Evolutionary conservation across 2,329 filamentous ascomycete genomes (phyloP), one percentile per base, ranked within the genome.

Genomic region (Cladobotryum mycophilum): DNA sequence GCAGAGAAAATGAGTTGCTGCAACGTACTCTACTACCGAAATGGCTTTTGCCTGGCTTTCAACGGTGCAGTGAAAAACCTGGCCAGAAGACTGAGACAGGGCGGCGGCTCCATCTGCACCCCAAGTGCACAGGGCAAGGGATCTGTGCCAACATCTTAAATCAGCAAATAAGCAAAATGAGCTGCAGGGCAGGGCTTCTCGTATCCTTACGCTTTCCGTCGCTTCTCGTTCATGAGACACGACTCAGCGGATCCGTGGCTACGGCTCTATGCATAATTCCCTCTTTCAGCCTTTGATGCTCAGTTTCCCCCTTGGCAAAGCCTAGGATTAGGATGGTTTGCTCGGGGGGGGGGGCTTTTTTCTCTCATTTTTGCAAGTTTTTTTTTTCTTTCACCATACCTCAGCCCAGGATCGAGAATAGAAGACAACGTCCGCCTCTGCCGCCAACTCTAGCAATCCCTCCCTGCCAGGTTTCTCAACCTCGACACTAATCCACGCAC

Each of bases 321-420:
- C 41, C 30, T 12, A 15, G 11, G 36, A 38, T n/a, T 12, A 15
- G 11, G 36, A 38, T n/a, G 36, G 14, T 9, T 38, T 18, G 36
- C 14, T 14, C 36, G 17, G 36, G 36, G 17, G 36, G 17, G 36
- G 36, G 17, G 36, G 4, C n/a, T 38, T 38, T 38, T 38, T 20
- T 20, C 20, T 20, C 5, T 20, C 14, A 38, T 37, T n/a, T 15
- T 12, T 22, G 36, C 30, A 5, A 9, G 37, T 42, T 36, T 30
- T 30, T 30, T 30, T 30, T 30, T 30, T 30, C 8, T 30, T 30
- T 11, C 3, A 30, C 43, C 65, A 67, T 67, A 85, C 84, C 71
- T 84, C 76, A 53, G 85, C 85, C 85, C 86, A 89, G 46, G 73
- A 75, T 59, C 76, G 79, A 12, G 85, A 87, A 67, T 85, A 89